phyloP scores from a whole-genome alignment of 495 filamentous ascomycete species.

The Glarea lozoyensis region DNA sequence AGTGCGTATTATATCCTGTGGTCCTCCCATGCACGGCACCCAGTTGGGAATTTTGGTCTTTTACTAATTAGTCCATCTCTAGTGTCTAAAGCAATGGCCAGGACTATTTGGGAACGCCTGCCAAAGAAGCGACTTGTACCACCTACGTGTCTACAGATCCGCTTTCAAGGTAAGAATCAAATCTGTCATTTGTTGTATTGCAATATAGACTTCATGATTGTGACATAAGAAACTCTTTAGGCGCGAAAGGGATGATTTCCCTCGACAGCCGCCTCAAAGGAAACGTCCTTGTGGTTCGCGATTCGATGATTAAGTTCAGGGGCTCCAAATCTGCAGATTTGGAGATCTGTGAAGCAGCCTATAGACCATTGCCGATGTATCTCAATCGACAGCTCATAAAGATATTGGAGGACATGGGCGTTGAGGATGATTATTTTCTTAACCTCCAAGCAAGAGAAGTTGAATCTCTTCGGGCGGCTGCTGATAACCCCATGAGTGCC shows the following conservation, averaged over 20 bases:
- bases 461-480: slow-evolving; percentile 44
- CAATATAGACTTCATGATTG: no score
- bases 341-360: slow-evolving; percentile 66
- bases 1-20: no score
- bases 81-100: slow-evolving; percentile 48
- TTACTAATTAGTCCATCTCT: no score
- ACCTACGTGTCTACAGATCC: slow-evolving; percentile 63
- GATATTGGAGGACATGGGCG: slow-evolving; percentile 65
- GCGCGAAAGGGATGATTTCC: slow-evolving; percentile 66
- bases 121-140: slow-evolving; percentile 28
- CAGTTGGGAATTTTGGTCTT: no score
- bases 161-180: slow-evolving; percentile 44
- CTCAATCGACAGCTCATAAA: slow-evolving; percentile 76
- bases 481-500: slow-evolving; percentile 43
- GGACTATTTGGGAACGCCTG: slow-evolving; percentile 41
- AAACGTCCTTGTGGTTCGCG: slow-evolving; percentile 45
- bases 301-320: slow-evolving; percentile 76
- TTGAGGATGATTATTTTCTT: slow-evolving; percentile 47
- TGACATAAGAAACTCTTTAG: no score
- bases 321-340: slow-evolving; percentile 42
- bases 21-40: no score
- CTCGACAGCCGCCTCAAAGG: slow-evolving; percentile 51
- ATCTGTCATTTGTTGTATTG: background rate
- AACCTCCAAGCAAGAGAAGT: slow-evolving; percentile 50
- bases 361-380: slow-evolving; percentile 54